Evolutionary conservation across 495 filamentous ascomycete species (phyloP).

Genomic region (Tuber microsphaerosporum): DNA sequence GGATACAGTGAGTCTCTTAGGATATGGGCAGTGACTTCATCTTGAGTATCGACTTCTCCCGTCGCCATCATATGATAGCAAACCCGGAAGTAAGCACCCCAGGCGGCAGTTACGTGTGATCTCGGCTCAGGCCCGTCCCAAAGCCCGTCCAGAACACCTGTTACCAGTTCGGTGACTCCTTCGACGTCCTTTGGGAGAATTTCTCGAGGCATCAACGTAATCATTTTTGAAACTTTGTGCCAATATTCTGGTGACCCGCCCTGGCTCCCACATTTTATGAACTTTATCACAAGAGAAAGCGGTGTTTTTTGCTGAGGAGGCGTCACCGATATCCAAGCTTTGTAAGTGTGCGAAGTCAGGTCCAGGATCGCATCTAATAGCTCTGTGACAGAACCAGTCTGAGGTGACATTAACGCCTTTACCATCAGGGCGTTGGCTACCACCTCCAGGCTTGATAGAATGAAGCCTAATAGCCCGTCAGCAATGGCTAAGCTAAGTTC

Average conservation of each 20-base stretch:
- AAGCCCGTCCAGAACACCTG: constrained; percentile 62
- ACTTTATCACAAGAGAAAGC: constrained; percentile 57
- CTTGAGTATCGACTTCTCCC: background rate
- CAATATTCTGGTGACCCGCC: constrained; percentile 63
- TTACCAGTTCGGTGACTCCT: constrained; percentile 52
- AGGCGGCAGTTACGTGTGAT: constrained; percentile 58
- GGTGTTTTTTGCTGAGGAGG: constrained; percentile 55
- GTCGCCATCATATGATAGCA: constrained; percentile 26
- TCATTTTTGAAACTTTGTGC: constrained; percentile 55
- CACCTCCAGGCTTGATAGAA: constrained; percentile 51
- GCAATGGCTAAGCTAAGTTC: constrained; percentile 45
- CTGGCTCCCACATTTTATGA: constrained; percentile 79
- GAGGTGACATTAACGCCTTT: constrained; percentile 59
- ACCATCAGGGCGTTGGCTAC: constrained; percentile 62
- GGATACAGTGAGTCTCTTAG: constrained; percentile 50
- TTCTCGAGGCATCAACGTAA: constrained; percentile 54
- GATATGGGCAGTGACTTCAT: constrained; percentile 42
- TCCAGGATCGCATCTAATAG: constrained; percentile 57
- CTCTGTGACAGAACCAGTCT: constrained; percentile 65
- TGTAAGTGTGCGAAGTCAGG: constrained; percentile 57
- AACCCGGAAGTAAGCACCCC: constrained; percentile 60
- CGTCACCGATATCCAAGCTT: constrained; percentile 62
- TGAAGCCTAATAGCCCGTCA: constrained; percentile 50
- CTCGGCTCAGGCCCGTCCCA: constrained; percentile 64
- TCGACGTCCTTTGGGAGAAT: constrained; percentile 50